Evolutionary conservation across 2,329 filamentous ascomycete genomes (phyloP).

Genomic region (Conoideocrella luteorostrata): DNA sequence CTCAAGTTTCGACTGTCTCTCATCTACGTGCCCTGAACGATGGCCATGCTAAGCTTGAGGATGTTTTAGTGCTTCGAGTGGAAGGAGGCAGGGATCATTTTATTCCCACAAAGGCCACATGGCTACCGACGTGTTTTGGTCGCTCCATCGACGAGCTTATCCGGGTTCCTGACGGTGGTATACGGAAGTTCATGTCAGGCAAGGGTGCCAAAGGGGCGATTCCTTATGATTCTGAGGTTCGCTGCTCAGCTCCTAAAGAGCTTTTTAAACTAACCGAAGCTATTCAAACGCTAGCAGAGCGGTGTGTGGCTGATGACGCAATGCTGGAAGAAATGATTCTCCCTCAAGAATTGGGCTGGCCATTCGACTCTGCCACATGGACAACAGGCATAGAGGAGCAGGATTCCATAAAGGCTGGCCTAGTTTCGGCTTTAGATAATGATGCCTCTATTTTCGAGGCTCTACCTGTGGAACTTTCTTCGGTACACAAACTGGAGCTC

Average conservation of each 20-base stretch:
- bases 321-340: constrained; percentile 51
- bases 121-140: constrained; percentile 77
- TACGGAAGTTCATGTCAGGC: constrained; percentile 44
- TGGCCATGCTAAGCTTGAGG: constrained; percentile 60
- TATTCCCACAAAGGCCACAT: constrained; percentile 69
- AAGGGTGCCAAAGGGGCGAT: constrained; percentile 41
- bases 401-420: constrained; percentile 22
- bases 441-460: constrained; percentile 55
- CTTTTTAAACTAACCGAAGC: constrained; percentile 84
- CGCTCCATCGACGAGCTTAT: constrained; percentile 85
- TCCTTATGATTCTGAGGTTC: constrained; percentile 51
- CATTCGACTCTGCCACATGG: constrained; percentile 43
- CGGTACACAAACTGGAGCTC: constrained; percentile 66
- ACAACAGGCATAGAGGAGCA: constrained; percentile 16
- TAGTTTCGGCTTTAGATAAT: constrained; percentile 66
- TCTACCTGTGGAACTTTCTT: constrained; percentile 57
- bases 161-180: constrained; percentile 74
- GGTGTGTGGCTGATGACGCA: constrained; percentile 52
- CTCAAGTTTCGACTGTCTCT: constrained; percentile 57
- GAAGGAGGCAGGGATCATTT: constrained; percentile 85
- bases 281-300: constrained; percentile 53
- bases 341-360: constrained; percentile 53
- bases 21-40: constrained; percentile 68
- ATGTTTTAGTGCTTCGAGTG: constrained; percentile 82
- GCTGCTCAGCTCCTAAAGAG: constrained; percentile 79